Evolutionary conservation across 257 asterid species (phyloP), one percentile per base, ranked within the genome.

Genomic region (Plantago major): DNA sequence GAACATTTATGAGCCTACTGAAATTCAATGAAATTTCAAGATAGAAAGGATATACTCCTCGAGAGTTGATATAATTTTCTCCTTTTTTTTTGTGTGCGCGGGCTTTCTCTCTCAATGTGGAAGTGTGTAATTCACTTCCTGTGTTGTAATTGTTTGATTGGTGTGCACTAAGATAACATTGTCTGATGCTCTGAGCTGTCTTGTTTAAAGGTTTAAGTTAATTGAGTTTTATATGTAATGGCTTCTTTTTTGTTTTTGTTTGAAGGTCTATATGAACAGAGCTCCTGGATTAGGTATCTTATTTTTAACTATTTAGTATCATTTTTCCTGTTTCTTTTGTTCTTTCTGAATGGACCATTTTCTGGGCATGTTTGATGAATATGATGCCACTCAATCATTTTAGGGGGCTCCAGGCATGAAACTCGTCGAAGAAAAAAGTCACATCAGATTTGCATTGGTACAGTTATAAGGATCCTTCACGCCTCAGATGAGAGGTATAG

Each of bases 381-480:
- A 42, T 73, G 38, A 47, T 62, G 40, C 44, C 48, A 60, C 60
- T 58, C 33, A 71, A 50, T 71, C 47, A 73, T 58, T 74, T 44
- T 77, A 92, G 98, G 82, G 67, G 77, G 63, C 69, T 67, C 30
- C 60, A 58, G 68, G 64, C 49, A 47, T 38, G 64, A 77, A 55
- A 69, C 83, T 74, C 69, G 70, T 64, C 66, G 66, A 64, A 76
- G 68, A 60, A 81, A 74, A 69, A 75, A 62, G 73, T 62, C 69
- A 69, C 69, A 78, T 26, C 71, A 30, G 57, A 84, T 80, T 72
- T 92, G 98, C 79, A 80, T 83, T 58, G 96, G 95, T 22, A 72
- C 82, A 55, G 69, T 89, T 14, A 73, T 92, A 58, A 79, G 79
- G 65, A 66, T 89, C 67, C 65, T 66, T 70, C 79, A 68, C 62